Percentiles rank a stretch among this genome's conserved stretches.
phyloP scores from a whole-genome alignment of 352 stramenopile genomes.

The Pythium sp. region DNA sequence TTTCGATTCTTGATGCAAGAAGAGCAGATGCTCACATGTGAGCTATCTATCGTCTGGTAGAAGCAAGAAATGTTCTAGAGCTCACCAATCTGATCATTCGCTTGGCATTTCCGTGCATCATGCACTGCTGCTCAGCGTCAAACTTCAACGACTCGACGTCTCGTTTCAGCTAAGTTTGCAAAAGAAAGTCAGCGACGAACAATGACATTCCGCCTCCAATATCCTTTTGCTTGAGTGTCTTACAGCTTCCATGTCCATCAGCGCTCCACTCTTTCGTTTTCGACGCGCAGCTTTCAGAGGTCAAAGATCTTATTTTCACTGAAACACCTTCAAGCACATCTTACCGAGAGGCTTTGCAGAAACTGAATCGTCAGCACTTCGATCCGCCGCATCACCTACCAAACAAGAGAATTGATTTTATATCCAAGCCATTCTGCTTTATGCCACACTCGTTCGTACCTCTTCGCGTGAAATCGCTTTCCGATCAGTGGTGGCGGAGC shows the following conservation, averaged over 20 bases:
- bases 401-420: too few species aligned
- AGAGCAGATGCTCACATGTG: background rate
- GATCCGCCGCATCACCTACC: constrained; percentile 50
- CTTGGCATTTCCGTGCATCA: constrained; percentile 57
- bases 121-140: constrained; percentile 44
- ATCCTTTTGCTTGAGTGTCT: background rate
- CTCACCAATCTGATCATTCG: constrained; percentile 60
- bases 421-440: too few species aligned
- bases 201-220: background rate
- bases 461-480: constrained; percentile 33
- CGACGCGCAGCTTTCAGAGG: too few species aligned
- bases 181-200: background rate
- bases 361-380: constrained; percentile 58
- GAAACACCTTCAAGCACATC: background rate
- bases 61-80: background rate
- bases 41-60: background rate
- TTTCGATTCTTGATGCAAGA: constrained; percentile 34
- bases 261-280: constrained; percentile 32
- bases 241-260: constrained; percentile 65
- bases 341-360: constrained; percentile 46
- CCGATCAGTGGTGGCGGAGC: background rate
- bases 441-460: constrained; percentile 16
- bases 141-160: constrained; percentile 53
- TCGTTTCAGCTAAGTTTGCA: constrained; percentile 47
- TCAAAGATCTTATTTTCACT: background rate